Conservation (phyloP, 179 eudicot genomes). For the Gypsophila paniculata region DNA sequence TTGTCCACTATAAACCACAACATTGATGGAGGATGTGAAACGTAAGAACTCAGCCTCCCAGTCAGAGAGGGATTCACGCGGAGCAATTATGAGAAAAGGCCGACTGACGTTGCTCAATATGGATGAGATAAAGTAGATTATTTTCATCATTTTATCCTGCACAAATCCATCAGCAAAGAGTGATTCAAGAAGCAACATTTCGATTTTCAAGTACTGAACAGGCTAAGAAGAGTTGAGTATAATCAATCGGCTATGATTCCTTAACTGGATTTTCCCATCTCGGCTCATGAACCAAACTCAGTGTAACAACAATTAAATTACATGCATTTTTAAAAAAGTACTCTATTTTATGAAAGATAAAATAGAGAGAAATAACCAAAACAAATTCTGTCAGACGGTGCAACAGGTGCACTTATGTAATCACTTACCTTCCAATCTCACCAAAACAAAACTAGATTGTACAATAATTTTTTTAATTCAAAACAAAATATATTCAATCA, state of each 20-base stretch:
- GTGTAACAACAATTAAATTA: not conserved
- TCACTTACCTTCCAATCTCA: not conserved
- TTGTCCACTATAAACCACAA: conserved; percentile 55
- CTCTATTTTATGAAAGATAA: not conserved
- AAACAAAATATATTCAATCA: not conserved
- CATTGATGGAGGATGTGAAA: conserved; percentile 48
- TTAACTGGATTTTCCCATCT: not conserved
- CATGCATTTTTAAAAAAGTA: not conserved
- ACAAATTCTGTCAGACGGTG: not conserved
- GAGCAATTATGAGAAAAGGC: conserved; percentile 61
- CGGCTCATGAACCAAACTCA: not conserved
- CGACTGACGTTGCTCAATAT: conserved; percentile 31
- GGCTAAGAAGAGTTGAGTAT: not conserved
- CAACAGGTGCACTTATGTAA: not conserved
- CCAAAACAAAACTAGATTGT: not conserved
- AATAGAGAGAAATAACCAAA: not conserved
- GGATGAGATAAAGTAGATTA: conserved; percentile 43
- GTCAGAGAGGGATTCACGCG: conserved; percentile 30
- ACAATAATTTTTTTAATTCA: too few relatives aligned
- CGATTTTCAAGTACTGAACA: not conserved
- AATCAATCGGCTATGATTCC: not conserved
- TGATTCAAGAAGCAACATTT: not conserved
- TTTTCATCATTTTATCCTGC: conserved; percentile 55
- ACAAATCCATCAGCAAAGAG: conserved; percentile 17
- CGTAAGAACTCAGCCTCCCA: conserved; percentile 76